Evolutionary conservation across 345 rosid species (phyloP).

Genomic region (Brassica napus): Da-Ae NC_063441.1:21480501-21481000

Average conservation of each 20-base stretch:
- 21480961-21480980: conserved; percentile 11
- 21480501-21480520: conserved; percentile 55
- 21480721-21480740: conserved; percentile 48
- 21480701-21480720: conserved; percentile 53
- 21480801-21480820: conserved; percentile 38
- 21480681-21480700: conserved; percentile 70
- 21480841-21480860: conserved; percentile 5
- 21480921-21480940: conserved; percentile 34
- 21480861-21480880: conserved; percentile 17
- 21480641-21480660: no score
- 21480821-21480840: neutral
- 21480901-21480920: conserved; percentile 1
- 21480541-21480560: conserved; percentile 58
- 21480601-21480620: neutral
- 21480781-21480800: conserved; percentile 28
- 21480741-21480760: conserved; percentile 56
- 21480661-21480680: conserved; percentile 77
- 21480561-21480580: conserved; percentile 48
- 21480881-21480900: conserved; percentile 11
- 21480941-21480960: conserved; percentile 31
- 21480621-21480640: no score
- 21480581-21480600: neutral
- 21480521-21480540: conserved; percentile 51
- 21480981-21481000: conserved; percentile 21
- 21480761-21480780: conserved; percentile 27